Base-by-base conservation (phyloP, 768 basidiomycete genomes). In the Austroboletus festivus region DNA sequence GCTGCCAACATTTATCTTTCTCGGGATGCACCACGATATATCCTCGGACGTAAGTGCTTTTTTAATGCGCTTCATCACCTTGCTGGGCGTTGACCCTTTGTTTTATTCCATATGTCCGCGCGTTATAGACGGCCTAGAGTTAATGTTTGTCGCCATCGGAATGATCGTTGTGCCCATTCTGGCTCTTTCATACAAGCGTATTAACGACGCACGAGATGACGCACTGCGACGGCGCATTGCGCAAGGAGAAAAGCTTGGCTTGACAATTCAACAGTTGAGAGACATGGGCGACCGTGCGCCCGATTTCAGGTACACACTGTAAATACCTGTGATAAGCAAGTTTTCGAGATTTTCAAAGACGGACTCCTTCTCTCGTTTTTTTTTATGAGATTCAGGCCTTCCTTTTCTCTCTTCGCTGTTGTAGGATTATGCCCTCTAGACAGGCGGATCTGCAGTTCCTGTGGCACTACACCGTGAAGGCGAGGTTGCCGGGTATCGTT, bases 71-170 rank as follows among this genome's bases (percentile, higher is more conserved):
- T n/a, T n/a, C n/a, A n/a, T n/a, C n/a, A n/a, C n/a, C n/a, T n/a
- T n/a, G n/a, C n/a, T n/a, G n/a, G n/a, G n/a, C n/a, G n/a, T n/a
- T n/a, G n/a, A n/a, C 10, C 16, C 22, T 33, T 18, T 19, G 12
- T 28, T 28, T 28, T 12, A 12, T n/a, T n/a, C n/a, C n/a, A n/a
- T n/a, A n/a, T n/a, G n/a, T n/a, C n/a, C n/a, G n/a, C n/a, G n/a
- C n/a, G n/a, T 33, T 13, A 6, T 22, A 85, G 84, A 85, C 56
- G 81, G 69, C 1, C 42, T 83, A 13, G 83, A 84, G 62, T 68
- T 86, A 18, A 83, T 83, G 81, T 83, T 85, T 48, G 73, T 85
- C 18, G 79, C 78, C 3, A 81, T 88, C 26, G 84, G 85, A 0
- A 68, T 85, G 55, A 69, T 85, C 7, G 59, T 64, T 22, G 55